Conservation (phyloP, 2,329 filamentous ascomycete genomes). For the Penicillium sp. region DNA sequence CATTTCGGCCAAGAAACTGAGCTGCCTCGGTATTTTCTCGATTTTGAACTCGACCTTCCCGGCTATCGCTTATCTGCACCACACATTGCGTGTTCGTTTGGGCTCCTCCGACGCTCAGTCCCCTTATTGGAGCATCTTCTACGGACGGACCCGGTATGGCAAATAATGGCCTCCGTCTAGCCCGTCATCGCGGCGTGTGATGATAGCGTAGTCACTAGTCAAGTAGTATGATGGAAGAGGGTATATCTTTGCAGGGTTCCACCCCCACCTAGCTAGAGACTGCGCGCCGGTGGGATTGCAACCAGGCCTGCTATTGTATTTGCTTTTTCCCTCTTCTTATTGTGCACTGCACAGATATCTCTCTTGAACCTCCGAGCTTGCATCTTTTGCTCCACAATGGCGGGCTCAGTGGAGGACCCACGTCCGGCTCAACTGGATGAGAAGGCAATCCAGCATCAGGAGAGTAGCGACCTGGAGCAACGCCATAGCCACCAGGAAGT, state of each 20-base stretch:
- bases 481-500: constrained; percentile 53
- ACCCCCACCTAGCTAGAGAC: background rate
- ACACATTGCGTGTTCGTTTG: background rate
- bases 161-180: background rate
- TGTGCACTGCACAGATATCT: background rate
- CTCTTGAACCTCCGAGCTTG: too few relatives aligned
- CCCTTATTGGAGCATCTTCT: constrained; percentile 6
- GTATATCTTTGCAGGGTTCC: constrained; percentile 1
- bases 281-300: constrained; percentile 1
- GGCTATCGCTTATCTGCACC: constrained; percentile 18
- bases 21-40: constrained; percentile 35
- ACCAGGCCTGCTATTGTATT: background rate
- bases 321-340: background rate
- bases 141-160: constrained; percentile 9
- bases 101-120: background rate
- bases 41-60: constrained; percentile 15
- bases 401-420: constrained; percentile 22
- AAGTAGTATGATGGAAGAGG: background rate
- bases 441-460: constrained; percentile 32
- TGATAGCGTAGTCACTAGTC: background rate
- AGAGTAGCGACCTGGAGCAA: constrained; percentile 33
- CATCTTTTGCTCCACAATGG: constrained; percentile 12
- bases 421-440: constrained; percentile 30
- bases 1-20: constrained; percentile 10
- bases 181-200: background rate